These are phyloP conservation scores for Phytophthora sp. DNA, from an alignment of 352 stramenopile genomes.

Conservation along the genomic window DNA sequence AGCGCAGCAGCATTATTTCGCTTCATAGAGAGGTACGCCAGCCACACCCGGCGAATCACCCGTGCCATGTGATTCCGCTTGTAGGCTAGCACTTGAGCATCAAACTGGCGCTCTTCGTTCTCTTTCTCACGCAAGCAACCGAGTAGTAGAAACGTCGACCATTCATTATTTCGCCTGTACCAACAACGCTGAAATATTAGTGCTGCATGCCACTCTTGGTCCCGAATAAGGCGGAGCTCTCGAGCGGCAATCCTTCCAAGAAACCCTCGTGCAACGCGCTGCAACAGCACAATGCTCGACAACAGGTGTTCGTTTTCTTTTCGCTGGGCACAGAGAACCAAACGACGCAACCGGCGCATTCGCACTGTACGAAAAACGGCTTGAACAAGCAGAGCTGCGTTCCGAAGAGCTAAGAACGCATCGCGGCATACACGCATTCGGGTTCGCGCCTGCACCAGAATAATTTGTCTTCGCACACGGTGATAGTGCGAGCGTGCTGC, in stretches of 20 bases:
- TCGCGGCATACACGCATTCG: conserved; percentile 56
- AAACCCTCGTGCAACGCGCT: conserved; percentile 66
- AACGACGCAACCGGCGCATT: conserved; percentile 50
- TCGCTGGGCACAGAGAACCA: conserved; percentile 65
- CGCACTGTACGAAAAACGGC: conserved; percentile 55
- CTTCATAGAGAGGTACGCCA: conserved; percentile 28
- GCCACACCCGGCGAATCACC: conserved; percentile 52
- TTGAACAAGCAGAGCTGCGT: conserved; percentile 62
- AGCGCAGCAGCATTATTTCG: conserved; percentile 34
- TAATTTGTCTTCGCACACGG: conserved; percentile 39
- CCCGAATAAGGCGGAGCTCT: conserved; percentile 26
- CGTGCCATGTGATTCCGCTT: conserved; percentile 49
- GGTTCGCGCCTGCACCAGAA: conserved; percentile 59
- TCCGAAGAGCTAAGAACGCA: conserved; percentile 49
- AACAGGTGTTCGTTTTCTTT: conserved; percentile 51
- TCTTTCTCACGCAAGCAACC: conserved; percentile 77
- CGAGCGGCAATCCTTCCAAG: conserved; percentile 43
- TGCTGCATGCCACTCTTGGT: conserved; percentile 63
- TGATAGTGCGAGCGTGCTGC: conserved; percentile 42
- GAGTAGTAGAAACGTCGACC: conserved; percentile 83
- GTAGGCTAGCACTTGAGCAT: conserved; percentile 45
- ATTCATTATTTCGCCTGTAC: conserved; percentile 86
- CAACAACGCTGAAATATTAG: conserved; percentile 78
- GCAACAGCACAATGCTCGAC: conserved; percentile 47
- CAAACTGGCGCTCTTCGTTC: conserved; percentile 62